phyloP scores from a whole-genome alignment of 192 early-diverging fungal genomes.

The Coemansia biformis region DNA sequence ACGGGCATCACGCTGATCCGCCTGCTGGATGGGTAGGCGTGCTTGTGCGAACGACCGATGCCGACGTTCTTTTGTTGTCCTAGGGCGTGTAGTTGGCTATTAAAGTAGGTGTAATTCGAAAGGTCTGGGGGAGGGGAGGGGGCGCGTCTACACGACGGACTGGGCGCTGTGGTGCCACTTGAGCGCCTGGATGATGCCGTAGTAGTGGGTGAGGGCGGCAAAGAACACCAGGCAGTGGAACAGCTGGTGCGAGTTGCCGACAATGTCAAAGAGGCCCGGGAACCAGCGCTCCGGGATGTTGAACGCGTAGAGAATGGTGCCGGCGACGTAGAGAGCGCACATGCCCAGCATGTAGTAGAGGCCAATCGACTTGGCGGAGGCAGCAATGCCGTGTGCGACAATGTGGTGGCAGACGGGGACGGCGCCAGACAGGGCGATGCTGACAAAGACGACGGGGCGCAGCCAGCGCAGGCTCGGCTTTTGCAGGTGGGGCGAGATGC shows the following conservation, averaged over 20 bases:
- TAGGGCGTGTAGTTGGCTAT: too few species aligned
- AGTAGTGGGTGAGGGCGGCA: constrained; percentile 73
- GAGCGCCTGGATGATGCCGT: constrained; percentile 62
- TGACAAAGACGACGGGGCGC: constrained; percentile 72
- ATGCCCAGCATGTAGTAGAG: constrained; percentile 65
- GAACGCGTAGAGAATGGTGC: constrained; percentile 80
- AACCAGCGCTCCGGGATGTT: constrained; percentile 79
- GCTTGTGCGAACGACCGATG: too few species aligned
- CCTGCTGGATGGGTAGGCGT: constrained; percentile 1
- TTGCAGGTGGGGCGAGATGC: constrained; percentile 61
- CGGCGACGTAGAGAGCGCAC: constrained; percentile 69
- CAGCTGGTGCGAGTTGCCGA: constrained; percentile 88
- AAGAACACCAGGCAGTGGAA: constrained; percentile 81
- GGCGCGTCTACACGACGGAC: constrained; percentile 9
- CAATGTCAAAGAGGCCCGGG: constrained; percentile 80
- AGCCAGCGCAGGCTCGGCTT: constrained; percentile 73
- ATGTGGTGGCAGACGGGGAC: constrained; percentile 73
- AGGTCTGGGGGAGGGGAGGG: constrained; percentile 2
- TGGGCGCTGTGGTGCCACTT: constrained; percentile 50
- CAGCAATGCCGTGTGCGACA: constrained; percentile 62
- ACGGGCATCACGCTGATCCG: constrained; percentile 34
- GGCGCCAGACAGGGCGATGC: constrained; percentile 68
- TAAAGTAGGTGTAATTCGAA: too few species aligned
- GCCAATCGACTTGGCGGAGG: constrained; percentile 54
- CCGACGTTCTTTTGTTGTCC: too few species aligned